Evolutionary conservation across 2,329 filamentous ascomycete species (phyloP).

Genomic region (Claviceps africana): DNA sequence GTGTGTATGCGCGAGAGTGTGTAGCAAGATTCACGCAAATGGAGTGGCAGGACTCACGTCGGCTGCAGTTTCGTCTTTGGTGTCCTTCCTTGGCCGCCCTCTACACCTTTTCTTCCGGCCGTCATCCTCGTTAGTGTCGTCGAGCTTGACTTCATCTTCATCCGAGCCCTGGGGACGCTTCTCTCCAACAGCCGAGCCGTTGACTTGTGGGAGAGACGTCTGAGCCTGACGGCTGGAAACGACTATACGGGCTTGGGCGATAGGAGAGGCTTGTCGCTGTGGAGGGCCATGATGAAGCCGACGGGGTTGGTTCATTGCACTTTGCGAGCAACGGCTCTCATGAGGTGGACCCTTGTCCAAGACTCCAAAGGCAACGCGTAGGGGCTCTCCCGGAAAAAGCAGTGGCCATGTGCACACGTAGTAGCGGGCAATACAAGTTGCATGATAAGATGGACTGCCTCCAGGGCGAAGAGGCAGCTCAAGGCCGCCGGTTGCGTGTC

Average conservation of each 20-base stretch:
- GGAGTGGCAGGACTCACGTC: conserved; percentile 45
- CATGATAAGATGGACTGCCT: neutral
- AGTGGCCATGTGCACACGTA: neutral
- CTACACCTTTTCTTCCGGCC: conserved; percentile 46
- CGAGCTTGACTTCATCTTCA: neutral
- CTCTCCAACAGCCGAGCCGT: neutral
- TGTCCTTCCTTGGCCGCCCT: conserved; percentile 61
- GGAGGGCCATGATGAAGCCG: neutral
- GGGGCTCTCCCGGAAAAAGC: neutral
- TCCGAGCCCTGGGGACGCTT: conserved; percentile 10
- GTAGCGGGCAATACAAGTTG: neutral
- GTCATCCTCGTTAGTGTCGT: conserved; percentile 21
- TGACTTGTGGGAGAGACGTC: neutral
- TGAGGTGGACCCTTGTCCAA: neutral
- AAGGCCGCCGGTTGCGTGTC: neutral
- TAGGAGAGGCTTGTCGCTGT: neutral
- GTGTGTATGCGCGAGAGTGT: neutral
- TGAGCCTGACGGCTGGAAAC: neutral
- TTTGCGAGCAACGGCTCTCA: neutral
- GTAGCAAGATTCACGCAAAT: neutral
- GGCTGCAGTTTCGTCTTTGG: conserved; percentile 62
- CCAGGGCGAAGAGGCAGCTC: neutral
- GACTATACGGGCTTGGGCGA: neutral
- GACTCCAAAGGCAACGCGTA: neutral
- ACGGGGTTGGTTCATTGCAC: neutral